These are phyloP conservation scores for Boletus semigastroideus DNA, from an alignment of 1,284 basidiomycete species.

Conservation along the genomic window DNA sequence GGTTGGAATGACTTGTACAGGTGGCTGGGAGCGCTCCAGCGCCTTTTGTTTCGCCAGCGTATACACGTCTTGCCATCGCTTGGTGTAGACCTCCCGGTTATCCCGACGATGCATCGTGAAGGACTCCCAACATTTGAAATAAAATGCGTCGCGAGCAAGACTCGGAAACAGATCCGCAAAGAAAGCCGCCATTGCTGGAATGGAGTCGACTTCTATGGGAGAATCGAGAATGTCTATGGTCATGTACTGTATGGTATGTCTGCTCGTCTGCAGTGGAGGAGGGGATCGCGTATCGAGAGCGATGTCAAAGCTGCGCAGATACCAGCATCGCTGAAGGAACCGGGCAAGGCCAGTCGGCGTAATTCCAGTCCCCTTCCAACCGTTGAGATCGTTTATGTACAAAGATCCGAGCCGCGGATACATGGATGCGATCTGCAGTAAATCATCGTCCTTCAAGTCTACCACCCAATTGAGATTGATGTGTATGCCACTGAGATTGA, in stretches of 20 bases:
- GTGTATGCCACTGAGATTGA: background rate
- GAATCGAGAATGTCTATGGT: background rate
- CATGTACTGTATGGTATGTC: no score
- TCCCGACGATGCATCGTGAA: background rate
- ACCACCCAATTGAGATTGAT: background rate
- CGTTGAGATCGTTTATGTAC: background rate
- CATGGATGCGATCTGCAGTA: background rate
- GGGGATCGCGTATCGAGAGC: no score
- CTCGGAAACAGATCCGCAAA: background rate
- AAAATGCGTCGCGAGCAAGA: background rate
- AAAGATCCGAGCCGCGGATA: background rate
- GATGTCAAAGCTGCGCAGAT: no score
- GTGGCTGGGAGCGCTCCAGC: no score
- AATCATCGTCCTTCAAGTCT: background rate
- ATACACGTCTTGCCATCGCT: background rate
- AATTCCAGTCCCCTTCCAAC: background rate
- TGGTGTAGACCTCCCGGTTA: background rate
- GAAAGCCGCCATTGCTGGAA: background rate
- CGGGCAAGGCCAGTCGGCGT: background rate
- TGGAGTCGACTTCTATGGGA: background rate
- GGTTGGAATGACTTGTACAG: no score
- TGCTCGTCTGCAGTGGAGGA: no score
- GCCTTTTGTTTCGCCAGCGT: background rate
- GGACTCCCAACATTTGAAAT: background rate
- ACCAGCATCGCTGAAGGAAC: no score